A percentile compares a stretch with the other conserved stretches of the same genome.
Conservation (phyloP, 176 grass and related monocot genomes). For the Chloris gayana region DNA sequence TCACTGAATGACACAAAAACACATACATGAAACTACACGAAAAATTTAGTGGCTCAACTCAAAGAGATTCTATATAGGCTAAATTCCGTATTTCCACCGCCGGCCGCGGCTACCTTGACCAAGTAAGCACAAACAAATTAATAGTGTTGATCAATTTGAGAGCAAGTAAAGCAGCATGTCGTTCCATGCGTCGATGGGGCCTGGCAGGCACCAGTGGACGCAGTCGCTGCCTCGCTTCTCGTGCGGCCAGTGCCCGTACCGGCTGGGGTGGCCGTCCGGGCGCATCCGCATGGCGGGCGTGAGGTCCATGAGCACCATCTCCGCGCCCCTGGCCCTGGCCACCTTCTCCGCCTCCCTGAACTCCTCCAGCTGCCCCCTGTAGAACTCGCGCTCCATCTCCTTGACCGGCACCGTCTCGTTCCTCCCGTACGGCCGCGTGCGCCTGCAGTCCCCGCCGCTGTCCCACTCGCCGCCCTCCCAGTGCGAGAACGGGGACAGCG, state of each 20-base stretch:
- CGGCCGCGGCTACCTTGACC: background rate
- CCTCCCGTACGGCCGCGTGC: slow-evolving; percentile 45
- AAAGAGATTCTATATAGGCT: background rate
- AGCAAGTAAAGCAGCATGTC: slow-evolving; percentile 68
- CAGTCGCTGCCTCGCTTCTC: slow-evolving; percentile 68
- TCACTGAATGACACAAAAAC: background rate
- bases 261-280: slow-evolving; percentile 75
- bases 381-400: slow-evolving; percentile 50
- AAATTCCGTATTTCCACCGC: background rate
- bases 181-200: slow-evolving; percentile 66
- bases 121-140: background rate
- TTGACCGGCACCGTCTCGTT: slow-evolving; percentile 50
- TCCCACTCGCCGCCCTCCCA: slow-evolving; percentile 75
- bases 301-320: slow-evolving; percentile 54
- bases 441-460: slow-evolving; percentile 59
- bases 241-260: slow-evolving; percentile 51
- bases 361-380: slow-evolving; percentile 69
- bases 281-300: slow-evolving; percentile 56
- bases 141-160: slow-evolving; percentile 27
- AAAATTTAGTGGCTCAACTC: background rate
- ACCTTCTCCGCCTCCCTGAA: slow-evolving; percentile 61
- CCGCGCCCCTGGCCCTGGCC: slow-evolving; percentile 13
- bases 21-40: background rate
- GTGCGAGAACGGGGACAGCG: slow-evolving; percentile 70
- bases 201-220: slow-evolving; percentile 79